Base-by-base conservation (phyloP, 208 protist species). In the Entamoeba histolytica region DNA sequence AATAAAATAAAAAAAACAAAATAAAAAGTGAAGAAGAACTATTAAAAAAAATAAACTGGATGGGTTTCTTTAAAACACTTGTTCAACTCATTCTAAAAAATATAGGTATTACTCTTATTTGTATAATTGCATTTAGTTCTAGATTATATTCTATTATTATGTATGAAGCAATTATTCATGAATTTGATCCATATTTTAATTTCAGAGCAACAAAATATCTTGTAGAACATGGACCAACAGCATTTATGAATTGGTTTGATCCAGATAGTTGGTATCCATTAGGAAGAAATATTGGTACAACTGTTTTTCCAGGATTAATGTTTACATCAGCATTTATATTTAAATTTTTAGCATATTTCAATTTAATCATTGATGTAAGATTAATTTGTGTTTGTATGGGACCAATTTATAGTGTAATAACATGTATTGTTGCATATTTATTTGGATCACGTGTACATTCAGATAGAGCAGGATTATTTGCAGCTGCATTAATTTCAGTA, bases 171-270 rank as follows among this genome's bases (percentile, higher is more conserved):
- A 95, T 98, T 39, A 98, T 98, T 93, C 97, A 98, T 93, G 97
- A 98, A 94, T 97, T 97, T 93, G 96, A 97, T 95, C 96, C 96
- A 49, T 97, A 97, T 93, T 97, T 98, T 93, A 97, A 98, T 94
- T 98, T 96, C 93, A 96, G 97, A 91, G 95, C 97, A 57, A 97
- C 97, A 23, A 95, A 97, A 78, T 97, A 97, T 91, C 93, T 96
- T 15, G 91, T 95, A 19, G 94, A 97, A 49, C 93, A 99, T 93
- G 98, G 98, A 93, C 97, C 97, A 94, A 96, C 96, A 91, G 96
- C 98, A 87, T 99, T 99, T 96, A 96, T 97, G 94, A 98, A 98
- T 96, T 99, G 98, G 98, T 99, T 99, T 94, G 98, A 99, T 96
- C 96, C 98, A 93, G 96, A 96, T 1, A 35, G 17, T 51, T 99